These are phyloP conservation scores for Naganishia vaughanmartiniae DNA, from an alignment of 768 basidiomycete genomes.

Conservation along the genomic window DNA sequence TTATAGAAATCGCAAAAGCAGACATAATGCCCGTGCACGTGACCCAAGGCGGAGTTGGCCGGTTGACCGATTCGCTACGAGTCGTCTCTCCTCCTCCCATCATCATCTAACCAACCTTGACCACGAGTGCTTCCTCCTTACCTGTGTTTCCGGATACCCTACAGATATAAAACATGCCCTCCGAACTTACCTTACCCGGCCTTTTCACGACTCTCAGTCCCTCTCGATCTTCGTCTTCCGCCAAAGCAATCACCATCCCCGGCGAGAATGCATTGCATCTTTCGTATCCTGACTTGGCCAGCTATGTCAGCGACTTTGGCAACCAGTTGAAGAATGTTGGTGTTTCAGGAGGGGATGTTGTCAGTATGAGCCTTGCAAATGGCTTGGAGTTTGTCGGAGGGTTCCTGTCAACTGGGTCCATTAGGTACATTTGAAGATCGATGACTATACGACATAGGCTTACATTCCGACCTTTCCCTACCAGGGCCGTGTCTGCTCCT, in stretches of 20 bases:
- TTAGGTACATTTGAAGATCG: constrained; percentile 1
- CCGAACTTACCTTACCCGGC: constrained; percentile 8
- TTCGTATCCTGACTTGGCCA: constrained; percentile 16
- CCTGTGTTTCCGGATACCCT: neutral
- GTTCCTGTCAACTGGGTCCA: constrained; percentile 28
- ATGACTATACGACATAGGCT: neutral
- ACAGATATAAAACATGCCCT: neutral
- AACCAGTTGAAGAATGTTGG: constrained; percentile 2
- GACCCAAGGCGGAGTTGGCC: neutral
- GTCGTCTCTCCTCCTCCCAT: too few relatives aligned
- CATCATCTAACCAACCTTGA: too few relatives aligned
- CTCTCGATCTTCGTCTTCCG: neutral
- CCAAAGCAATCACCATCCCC: constrained; percentile 24
- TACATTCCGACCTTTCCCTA: neutral
- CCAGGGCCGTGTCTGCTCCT: constrained; percentile 30
- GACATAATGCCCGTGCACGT: too few relatives aligned
- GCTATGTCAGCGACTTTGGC: constrained; percentile 13
- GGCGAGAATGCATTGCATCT: constrained; percentile 5
- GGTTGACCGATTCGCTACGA: neutral
- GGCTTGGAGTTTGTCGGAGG: constrained; percentile 30
- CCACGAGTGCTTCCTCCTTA: neutral
- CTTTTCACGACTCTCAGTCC: constrained; percentile 14
- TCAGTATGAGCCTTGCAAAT: constrained; percentile 24
- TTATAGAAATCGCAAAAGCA: too few relatives aligned
- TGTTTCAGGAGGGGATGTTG: constrained; percentile 26